These are phyloP conservation scores for Taiozyma onychis DNA, from an alignment of 1,139 yeast genomes.

Conservation along the genomic window DNA sequence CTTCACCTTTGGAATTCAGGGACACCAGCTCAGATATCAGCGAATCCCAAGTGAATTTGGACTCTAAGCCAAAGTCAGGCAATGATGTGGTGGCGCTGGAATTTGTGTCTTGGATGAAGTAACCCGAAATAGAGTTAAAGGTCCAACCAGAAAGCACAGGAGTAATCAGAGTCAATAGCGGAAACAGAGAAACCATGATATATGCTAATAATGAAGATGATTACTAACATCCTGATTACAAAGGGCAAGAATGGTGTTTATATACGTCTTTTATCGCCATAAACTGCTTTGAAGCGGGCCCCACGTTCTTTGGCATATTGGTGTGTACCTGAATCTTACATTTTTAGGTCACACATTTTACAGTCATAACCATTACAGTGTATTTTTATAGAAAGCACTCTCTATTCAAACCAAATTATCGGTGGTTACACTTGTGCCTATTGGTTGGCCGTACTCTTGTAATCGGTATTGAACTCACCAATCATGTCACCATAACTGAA, in stretches of 20 bases:
- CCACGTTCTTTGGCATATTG: neutral
- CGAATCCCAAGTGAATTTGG: slow-evolving; percentile 37
- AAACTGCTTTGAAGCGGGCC: neutral
- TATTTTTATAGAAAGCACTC: too few relatives aligned
- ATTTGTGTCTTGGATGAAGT: neutral
- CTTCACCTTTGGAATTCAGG: slow-evolving; percentile 34
- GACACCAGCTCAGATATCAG: slow-evolving; percentile 30
- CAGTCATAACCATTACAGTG: neutral
- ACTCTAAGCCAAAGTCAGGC: slow-evolving; percentile 40
- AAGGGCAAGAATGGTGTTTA: neutral
- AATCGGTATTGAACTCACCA: neutral
- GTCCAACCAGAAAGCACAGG: neutral
- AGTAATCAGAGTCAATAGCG: neutral
- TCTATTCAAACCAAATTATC: too few relatives aligned
- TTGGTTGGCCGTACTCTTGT: neutral
- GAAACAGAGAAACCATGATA: neutral
- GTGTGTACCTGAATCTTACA: neutral
- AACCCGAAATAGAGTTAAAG: neutral
- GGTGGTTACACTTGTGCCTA: neutral
- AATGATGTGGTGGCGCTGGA: neutral
- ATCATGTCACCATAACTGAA: neutral
- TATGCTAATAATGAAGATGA: neutral
- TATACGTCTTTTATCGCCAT: neutral
- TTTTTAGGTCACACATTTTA: too few relatives aligned
- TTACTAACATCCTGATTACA: too few relatives aligned